phyloP scores from a whole-genome alignment of 768 basidiomycete species.

The Termitomyces titanicus region DNA sequence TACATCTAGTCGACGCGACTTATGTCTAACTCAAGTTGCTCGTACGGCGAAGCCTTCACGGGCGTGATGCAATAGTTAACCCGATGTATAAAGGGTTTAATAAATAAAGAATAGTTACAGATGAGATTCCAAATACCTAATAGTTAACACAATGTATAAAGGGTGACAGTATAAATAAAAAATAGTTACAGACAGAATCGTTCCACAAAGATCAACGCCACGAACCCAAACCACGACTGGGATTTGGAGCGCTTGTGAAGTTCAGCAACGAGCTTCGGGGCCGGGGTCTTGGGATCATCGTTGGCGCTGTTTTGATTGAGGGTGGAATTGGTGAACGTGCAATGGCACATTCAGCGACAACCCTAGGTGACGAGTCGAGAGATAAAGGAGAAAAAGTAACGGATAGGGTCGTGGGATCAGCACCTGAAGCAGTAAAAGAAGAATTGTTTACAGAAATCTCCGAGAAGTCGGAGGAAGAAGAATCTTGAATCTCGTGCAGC shows the following conservation, averaged over 20 bases:
- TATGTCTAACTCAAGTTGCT: background rate
- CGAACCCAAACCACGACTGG: background rate
- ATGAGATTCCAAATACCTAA: no score
- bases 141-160: background rate
- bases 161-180: background rate
- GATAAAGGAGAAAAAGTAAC: background rate
- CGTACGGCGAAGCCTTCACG: background rate
- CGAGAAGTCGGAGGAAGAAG: background rate
- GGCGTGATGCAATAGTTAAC: background rate
- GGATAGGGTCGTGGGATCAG: background rate
- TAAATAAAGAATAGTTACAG: background rate
- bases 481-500: background rate
- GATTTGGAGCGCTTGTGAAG: background rate
- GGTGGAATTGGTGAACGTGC: background rate
- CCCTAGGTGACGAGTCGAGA: background rate
- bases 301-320: background rate
- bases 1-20: background rate
- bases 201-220: background rate
- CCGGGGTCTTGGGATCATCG: background rate
- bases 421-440: background rate
- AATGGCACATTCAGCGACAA: background rate
- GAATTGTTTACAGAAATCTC: background rate
- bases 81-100: background rate
- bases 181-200: background rate
- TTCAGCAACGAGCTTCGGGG: background rate